Conservation (phyloP, 371 early-diverging fungal genomes). For the Apophysomyces elegans region DNA sequence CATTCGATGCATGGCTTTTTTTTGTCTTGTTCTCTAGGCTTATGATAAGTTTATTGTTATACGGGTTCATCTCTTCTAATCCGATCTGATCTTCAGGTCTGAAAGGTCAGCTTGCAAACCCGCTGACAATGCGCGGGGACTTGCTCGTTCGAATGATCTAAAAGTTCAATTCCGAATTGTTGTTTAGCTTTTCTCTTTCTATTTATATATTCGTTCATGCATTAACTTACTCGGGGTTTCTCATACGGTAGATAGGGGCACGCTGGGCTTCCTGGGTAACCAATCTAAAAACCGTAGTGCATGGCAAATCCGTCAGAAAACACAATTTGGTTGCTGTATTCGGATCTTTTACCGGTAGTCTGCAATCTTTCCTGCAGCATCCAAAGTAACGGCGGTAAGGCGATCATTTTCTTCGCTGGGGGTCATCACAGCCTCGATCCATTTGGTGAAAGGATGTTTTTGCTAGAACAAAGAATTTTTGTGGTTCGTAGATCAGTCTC, state of each 20-base stretch:
- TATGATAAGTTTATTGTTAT: background rate
- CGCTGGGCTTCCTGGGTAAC: constrained; percentile 52
- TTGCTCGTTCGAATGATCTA: constrained; percentile 50
- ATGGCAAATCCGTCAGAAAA: background rate
- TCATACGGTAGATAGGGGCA: constrained; percentile 49
- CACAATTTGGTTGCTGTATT: background rate
- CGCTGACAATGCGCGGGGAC: constrained; percentile 43
- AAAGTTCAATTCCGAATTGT: background rate
- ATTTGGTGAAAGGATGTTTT: constrained; percentile 50
- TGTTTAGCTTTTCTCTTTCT: background rate
- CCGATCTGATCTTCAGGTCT: constrained; percentile 46
- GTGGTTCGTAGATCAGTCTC: background rate
- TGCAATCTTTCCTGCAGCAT: constrained; percentile 39
- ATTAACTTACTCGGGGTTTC: constrained; percentile 53
- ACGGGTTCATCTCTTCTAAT: constrained; percentile 28
- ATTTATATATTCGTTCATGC: background rate
- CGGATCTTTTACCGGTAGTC: constrained; percentile 40
- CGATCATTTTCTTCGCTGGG: constrained; percentile 37
- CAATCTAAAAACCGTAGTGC: constrained; percentile 29
- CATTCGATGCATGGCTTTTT: too few relatives aligned
- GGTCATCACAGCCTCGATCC: constrained; percentile 52
- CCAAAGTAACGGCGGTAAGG: constrained; percentile 30
- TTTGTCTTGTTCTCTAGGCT: constrained; percentile 3
- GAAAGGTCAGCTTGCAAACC: constrained; percentile 48
- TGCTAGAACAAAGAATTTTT: constrained; percentile 24